Evolutionary conservation across 305 asterid species (phyloP).

Genomic region (Fraxinus greggii): DNA sequence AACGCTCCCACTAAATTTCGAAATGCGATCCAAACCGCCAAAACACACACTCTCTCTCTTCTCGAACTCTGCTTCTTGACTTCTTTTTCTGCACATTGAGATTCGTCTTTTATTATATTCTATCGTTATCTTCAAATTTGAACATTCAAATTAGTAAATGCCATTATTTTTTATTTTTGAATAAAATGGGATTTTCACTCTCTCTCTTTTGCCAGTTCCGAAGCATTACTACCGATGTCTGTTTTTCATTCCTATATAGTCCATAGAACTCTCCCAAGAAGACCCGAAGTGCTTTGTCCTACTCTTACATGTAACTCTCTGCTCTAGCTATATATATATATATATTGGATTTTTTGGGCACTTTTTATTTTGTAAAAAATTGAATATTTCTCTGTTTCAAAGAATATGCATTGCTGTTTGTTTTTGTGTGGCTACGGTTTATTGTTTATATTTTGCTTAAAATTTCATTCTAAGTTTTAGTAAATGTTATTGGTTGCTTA

Average conservation of each 20-base stretch:
- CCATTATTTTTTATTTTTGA: neutral
- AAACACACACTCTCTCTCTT: constrained; percentile 26
- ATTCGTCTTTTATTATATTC: constrained; percentile 7
- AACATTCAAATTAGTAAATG: neutral
- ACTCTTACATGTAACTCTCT: constrained; percentile 14
- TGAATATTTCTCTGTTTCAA: neutral
- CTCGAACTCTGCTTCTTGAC: constrained; percentile 44
- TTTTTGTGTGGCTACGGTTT: neutral
- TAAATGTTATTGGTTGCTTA: neutral
- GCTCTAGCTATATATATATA: neutral
- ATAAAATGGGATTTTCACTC: constrained; percentile 12
- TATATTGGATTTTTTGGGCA: neutral
- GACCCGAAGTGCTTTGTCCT: constrained; percentile 7
- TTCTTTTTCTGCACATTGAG: constrained; percentile 18
- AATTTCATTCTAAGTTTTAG: neutral
- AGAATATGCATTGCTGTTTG: neutral
- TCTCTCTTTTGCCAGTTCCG: constrained; percentile 15
- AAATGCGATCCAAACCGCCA: constrained; percentile 62
- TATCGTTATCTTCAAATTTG: constrained; percentile 6
- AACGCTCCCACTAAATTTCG: constrained; percentile 51
- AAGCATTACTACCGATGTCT: neutral
- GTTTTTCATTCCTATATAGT: neutral
- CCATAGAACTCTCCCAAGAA: neutral
- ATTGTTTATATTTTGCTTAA: neutral
- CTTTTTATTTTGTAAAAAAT: neutral